Conservation (phyloP, 495 filamentous ascomycete species). For the Daldinia bambusicola region DNA sequence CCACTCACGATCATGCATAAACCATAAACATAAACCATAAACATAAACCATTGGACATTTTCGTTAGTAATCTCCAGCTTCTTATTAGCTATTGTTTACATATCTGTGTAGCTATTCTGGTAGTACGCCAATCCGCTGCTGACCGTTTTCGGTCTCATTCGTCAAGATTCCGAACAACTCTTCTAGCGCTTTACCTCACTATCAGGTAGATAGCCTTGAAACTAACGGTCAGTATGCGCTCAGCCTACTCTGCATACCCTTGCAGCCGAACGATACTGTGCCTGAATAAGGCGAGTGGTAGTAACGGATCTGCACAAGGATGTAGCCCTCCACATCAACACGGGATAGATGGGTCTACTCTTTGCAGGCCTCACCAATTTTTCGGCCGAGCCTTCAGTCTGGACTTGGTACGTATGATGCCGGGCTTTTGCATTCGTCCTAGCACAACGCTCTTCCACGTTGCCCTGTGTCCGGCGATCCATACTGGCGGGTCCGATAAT, state of each 20-base stretch:
- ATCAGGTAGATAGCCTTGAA: not conserved
- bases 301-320: conserved; percentile 34
- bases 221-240: conserved; percentile 9
- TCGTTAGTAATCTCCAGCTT: not conserved
- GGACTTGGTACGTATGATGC: conserved; percentile 13
- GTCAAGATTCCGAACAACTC: not conserved
- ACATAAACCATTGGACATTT: not conserved
- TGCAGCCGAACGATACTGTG: conserved; percentile 10
- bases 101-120: not conserved
- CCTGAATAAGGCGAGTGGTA: conserved; percentile 15
- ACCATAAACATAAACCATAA: not conserved
- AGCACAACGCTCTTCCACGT: conserved; percentile 30
- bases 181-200: not conserved
- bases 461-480: conserved; percentile 31
- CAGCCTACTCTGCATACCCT: conserved; percentile 19
- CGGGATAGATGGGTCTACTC: conserved; percentile 23
- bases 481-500: conserved; percentile 24
- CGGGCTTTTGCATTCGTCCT: conserved; percentile 26
- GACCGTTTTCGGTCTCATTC: not conserved
- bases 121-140: not conserved
- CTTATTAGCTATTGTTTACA: not conserved
- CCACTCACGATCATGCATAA: not conserved
- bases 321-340: conserved; percentile 28
- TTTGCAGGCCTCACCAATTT: conserved; percentile 15
- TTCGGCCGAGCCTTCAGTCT: conserved; percentile 29